Conservation (phyloP, 768 basidiomycete genomes). For the Serendipita sp. region DNA sequence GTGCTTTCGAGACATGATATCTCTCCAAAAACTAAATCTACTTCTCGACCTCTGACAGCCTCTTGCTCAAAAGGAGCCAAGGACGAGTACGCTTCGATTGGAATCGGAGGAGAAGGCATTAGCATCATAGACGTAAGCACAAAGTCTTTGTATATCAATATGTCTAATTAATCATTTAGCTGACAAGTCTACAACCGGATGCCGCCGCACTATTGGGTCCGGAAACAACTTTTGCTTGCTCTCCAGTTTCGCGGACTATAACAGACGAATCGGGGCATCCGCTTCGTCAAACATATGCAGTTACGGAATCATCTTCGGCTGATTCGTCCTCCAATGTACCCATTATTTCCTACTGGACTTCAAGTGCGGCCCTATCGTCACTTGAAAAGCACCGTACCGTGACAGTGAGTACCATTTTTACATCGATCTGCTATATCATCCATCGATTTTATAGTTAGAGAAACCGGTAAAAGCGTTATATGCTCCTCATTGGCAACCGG, state of each 20-base stretch:
- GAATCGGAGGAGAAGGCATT: not conserved
- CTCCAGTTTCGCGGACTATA: not conserved
- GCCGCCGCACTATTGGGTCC: conserved; percentile 3
- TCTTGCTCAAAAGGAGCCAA: not conserved
- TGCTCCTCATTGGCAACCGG: not conserved
- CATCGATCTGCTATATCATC: not conserved
- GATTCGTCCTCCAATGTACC: not conserved
- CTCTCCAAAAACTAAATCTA: not conserved
- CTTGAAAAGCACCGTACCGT: not conserved
- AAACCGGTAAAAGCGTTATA: not conserved
- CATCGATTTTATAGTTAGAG: not conserved
- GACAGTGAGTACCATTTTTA: not conserved
- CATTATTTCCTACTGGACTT: not conserved
- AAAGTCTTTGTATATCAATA: not conserved
- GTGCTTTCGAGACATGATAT: not conserved
- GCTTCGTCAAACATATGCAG: not conserved
- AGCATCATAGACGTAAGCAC: not conserved
- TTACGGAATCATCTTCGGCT: not conserved
- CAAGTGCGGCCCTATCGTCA: not conserved
- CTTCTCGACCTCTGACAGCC: not conserved
- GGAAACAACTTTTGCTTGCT: not conserved
- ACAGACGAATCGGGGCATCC: not conserved
- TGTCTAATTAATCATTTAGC: not conserved
- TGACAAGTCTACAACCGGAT: conserved; percentile 4
- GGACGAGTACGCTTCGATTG: not conserved